Base-by-base conservation (phyloP, 352 stramenopile species). In the Blastocystis sp. region DNA sequence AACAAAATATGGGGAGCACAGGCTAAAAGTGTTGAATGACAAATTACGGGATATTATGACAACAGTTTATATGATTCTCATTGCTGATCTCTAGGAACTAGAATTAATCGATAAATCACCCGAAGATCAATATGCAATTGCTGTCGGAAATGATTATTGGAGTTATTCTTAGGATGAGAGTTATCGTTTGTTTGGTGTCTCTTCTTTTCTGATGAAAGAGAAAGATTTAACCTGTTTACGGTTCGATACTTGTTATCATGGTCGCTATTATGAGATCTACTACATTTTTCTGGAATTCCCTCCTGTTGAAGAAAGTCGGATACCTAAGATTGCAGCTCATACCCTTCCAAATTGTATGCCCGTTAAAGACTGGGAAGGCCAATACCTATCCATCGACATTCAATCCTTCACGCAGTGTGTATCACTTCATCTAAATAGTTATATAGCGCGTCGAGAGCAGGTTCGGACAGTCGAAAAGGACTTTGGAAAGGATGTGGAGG, bases 241-340 rank as follows among this genome's bases (percentile, higher is more conserved):
- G 5, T 80, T 80, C 27, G 69, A 80, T 63, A 80, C 69, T 49
- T 80, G 69, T 54, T 80, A 61, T 63, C 69, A 63, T n/a, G 69
- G 69, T n/a, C 39, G 42, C 43, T 80, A 80, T 39, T 80, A 58
- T 42, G 69, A 80, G 7, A 80, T 80, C 43, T 80, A 42, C 24
- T 80, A 80, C 43, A 35, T 80, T 11, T 80, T 80, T 43, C 12
- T 80, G 21, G 12, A 63, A 4, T 49, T 77, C 11, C 61, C 24
- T 9, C 39, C 39, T 16, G 39, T 9, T 14, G 56, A 52, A 32
- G 65, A 77, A 42, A 11, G n/a, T 12, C 21, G 9, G 0, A 3
- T 59, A 3, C 69, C 69, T 12, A 58, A 63, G 52, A 39, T 80
- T 54, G 69, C 43, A n/a, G 69, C 69, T 9, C 69, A 80, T 29